These are phyloP conservation scores for Solanum bulbocastanum DNA, from an alignment of 257 asterid species.

Conservation along the genomic window DNA sequence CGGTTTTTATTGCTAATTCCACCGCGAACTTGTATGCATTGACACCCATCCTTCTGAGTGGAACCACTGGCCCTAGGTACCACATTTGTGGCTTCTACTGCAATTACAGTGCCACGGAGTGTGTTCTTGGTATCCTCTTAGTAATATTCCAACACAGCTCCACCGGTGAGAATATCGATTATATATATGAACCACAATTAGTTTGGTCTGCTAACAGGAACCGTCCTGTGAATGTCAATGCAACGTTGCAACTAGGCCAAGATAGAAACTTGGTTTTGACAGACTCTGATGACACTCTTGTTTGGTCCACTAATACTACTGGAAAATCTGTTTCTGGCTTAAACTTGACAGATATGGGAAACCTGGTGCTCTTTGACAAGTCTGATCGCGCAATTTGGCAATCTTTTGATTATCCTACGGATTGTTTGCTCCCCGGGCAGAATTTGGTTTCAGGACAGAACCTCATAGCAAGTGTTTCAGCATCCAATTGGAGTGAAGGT, in stretches of 20 bases:
- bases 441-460: background rate
- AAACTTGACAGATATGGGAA: background rate
- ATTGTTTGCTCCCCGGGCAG: background rate
- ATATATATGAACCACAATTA: background rate
- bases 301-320: background rate
- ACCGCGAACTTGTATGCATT: background rate
- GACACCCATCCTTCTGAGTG: background rate
- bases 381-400: background rate
- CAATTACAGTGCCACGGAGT: background rate
- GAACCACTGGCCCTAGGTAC: background rate
- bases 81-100: background rate
- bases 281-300: background rate
- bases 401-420: slow-evolving; percentile 9
- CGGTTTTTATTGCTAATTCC: background rate
- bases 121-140: background rate
- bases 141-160: background rate
- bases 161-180: background rate
- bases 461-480: background rate
- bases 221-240: background rate
- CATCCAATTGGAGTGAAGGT: background rate
- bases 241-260: background rate
- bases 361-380: background rate
- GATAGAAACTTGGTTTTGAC: slow-evolving; percentile 3
- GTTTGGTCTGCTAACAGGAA: slow-evolving; percentile 4
- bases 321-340: background rate